Conservation (phyloP, 352 stramenopile genomes). For the Globisporangium uncinulatum region DNA sequence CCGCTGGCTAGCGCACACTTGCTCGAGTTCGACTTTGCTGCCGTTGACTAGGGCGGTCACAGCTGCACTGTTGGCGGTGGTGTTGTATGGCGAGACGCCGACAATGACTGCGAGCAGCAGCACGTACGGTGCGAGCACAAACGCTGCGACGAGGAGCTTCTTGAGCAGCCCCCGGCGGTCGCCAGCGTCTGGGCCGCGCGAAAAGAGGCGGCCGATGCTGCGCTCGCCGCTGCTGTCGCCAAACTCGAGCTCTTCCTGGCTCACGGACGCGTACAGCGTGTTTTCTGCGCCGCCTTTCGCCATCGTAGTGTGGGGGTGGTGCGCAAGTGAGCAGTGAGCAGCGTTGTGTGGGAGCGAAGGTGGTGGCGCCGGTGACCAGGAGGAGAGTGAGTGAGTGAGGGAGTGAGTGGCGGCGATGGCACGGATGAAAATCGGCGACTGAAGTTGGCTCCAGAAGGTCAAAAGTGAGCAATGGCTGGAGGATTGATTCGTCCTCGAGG, state of each 20-base stretch:
- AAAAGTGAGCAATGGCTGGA: too few relatives aligned
- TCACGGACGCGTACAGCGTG: conserved; percentile 60
- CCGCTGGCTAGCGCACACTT: conserved; percentile 51
- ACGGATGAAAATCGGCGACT: too few relatives aligned
- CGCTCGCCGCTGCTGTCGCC: conserved; percentile 27
- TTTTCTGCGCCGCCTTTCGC: conserved; percentile 16
- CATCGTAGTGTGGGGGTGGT: neutral
- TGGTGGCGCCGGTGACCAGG: too few relatives aligned
- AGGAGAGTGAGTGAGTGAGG: too few relatives aligned
- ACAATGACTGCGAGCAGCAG: conserved; percentile 51
- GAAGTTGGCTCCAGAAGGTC: too few relatives aligned
- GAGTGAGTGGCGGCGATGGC: neutral
- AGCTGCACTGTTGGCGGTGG: conserved; percentile 2
- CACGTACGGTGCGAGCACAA: conserved; percentile 59
- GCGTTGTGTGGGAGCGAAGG: too few relatives aligned
- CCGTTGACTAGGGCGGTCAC: conserved; percentile 15
- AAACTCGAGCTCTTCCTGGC: conserved; percentile 62
- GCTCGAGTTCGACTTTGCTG: conserved; percentile 14
- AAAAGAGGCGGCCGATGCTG: conserved; percentile 27
- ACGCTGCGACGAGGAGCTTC: conserved; percentile 40
- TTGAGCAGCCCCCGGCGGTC: conserved; percentile 42
- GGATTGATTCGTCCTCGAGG: neutral
- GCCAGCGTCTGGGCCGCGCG: conserved; percentile 37
- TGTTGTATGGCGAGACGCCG: conserved; percentile 13
- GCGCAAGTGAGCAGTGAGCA: neutral